Evolutionary conservation across 2,329 filamentous ascomycete species (phyloP).

Genomic region (Coniochaeta ligniaria): DNA sequence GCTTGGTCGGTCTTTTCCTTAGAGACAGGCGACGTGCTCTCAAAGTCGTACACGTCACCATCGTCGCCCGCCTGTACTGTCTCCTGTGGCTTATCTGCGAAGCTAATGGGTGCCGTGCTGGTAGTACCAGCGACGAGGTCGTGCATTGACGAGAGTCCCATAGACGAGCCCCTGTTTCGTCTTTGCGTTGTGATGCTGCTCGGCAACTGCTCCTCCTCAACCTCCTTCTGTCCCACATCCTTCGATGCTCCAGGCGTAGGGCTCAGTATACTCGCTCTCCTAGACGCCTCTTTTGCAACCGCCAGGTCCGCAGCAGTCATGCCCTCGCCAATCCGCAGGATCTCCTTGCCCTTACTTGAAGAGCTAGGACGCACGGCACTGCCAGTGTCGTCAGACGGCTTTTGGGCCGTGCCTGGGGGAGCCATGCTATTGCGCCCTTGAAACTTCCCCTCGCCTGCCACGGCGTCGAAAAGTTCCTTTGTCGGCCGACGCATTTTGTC

Average conservation of each 20-base stretch:
- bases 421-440: slow-evolving; percentile 6
- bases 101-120: not conserved
- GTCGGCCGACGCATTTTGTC: slow-evolving; percentile 80
- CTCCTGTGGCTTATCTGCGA: not conserved
- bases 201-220: not conserved
- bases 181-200: not conserved
- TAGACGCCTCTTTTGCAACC: not conserved
- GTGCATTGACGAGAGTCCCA: not conserved
- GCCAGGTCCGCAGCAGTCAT: not conserved
- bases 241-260: not conserved
- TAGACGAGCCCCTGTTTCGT: not conserved
- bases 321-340: not conserved
- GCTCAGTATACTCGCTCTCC: not conserved
- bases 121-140: not conserved
- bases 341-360: not conserved
- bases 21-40: slow-evolving; percentile 33
- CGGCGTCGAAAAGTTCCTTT: slow-evolving; percentile 68
- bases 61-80: not conserved
- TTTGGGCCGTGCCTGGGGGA: not conserved
- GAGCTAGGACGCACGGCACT: not conserved
- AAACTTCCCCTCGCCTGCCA: slow-evolving; percentile 55
- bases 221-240: not conserved
- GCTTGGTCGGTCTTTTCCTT: slow-evolving; percentile 18
- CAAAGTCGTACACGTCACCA: slow-evolving; percentile 49
- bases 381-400: not conserved